phyloP scores from a whole-genome alignment of 2,329 filamentous ascomycete species.

The Fusarium liriodendri region DNA sequence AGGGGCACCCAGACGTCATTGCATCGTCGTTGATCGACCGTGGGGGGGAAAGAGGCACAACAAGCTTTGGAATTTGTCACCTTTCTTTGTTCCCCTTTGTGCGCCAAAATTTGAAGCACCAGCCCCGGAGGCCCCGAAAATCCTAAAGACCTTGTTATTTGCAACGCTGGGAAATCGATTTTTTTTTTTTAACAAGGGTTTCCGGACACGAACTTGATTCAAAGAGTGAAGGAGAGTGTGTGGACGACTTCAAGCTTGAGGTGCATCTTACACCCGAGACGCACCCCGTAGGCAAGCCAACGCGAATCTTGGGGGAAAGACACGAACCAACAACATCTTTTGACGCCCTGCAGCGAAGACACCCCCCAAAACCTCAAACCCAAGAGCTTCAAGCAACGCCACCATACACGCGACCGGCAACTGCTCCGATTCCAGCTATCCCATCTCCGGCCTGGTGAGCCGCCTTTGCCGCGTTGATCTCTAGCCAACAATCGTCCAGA shows the following conservation, averaged over 20 bases:
- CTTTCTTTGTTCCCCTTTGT: constrained; percentile 24
- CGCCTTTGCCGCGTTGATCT: constrained; percentile 30
- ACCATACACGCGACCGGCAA: constrained; percentile 11
- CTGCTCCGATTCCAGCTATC: constrained; percentile 1
- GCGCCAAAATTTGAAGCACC: background rate
- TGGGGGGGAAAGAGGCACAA: background rate
- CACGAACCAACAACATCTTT: constrained; percentile 7
- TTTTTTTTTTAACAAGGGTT: background rate
- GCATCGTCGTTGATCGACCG: constrained; percentile 13
- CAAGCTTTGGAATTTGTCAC: constrained; percentile 1
- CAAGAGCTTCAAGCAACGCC: background rate
- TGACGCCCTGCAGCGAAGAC: background rate
- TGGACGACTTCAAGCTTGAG: background rate
- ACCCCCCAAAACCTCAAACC: background rate
- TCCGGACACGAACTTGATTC: background rate
- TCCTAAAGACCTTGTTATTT: background rate
- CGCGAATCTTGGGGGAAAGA: background rate
- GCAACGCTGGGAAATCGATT: background rate
- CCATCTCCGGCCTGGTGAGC: constrained; percentile 17
- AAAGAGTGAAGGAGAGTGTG: background rate
- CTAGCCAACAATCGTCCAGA: constrained; percentile 11
- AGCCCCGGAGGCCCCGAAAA: constrained; percentile 10
- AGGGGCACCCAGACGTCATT: background rate
- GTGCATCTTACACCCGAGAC: constrained; percentile 2
- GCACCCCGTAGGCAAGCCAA: background rate